Conservation (phyloP, 371 early-diverging fungal species). For the Mortierella sp. region DNA sequence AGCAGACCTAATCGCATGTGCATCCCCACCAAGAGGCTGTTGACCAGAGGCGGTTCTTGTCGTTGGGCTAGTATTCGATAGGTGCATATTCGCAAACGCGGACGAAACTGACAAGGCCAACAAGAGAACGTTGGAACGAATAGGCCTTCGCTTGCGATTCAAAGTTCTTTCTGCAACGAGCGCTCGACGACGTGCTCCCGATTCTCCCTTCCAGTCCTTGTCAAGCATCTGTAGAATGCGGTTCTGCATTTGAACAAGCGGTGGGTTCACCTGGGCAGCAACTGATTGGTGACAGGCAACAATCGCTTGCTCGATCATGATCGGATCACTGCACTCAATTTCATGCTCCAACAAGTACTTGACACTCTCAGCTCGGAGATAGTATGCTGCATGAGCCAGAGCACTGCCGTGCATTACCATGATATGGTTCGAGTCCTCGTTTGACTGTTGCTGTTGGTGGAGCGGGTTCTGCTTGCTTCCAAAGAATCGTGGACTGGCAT, state of each 20-base stretch:
- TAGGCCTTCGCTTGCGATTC: slow-evolving; percentile 31
- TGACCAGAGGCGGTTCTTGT: no score
- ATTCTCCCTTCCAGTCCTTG: slow-evolving; percentile 31
- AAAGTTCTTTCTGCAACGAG: slow-evolving; percentile 36
- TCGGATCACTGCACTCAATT: slow-evolving; percentile 49
- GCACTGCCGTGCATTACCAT: slow-evolving; percentile 44
- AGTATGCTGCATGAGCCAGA: slow-evolving; percentile 42
- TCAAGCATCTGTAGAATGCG: slow-evolving; percentile 27
- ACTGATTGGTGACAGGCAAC: slow-evolving; percentile 42
- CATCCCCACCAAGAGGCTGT: no score
- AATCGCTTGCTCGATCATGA: slow-evolving; percentile 37
- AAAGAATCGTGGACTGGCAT: not conserved
- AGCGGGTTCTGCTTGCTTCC: not conserved
- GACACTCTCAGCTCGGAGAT: slow-evolving; percentile 33
- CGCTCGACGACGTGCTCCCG: slow-evolving; percentile 21
- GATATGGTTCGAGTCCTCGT: slow-evolving; percentile 41
- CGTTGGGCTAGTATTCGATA: no score
- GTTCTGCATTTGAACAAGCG: slow-evolving; percentile 20
- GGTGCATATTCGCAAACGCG: not conserved
- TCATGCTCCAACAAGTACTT: slow-evolving; percentile 43
- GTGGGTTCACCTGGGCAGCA: slow-evolving; percentile 33
- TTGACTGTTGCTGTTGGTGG: slow-evolving; percentile 1
- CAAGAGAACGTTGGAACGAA: slow-evolving; percentile 21
- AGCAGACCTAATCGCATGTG: no score
- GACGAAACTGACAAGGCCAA: slow-evolving; percentile 27